Evolutionary conservation across 1,139 yeast genomes (phyloP), one percentile per base, ranked within the genome.

Genomic region (Debaryomyces psychrophilus): DNA sequence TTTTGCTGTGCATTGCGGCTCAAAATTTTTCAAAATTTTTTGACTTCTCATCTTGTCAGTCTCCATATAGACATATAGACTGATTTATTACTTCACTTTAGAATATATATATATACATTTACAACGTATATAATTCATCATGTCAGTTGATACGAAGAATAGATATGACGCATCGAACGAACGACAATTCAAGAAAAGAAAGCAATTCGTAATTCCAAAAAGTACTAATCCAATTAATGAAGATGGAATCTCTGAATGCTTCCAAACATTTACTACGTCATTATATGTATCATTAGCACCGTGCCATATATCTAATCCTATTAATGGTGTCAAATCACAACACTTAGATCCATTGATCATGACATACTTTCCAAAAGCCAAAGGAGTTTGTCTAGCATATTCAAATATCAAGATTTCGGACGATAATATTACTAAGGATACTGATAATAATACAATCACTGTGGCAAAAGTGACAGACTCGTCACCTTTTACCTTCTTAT

Each of bases 241-340:
- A 7, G 69, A 73, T 15, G 83, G 82, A 0, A 49, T 76, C 8
- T 74, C 82, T 2, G 73, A 84, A 61, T 87, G 95, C 61, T 89
- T 87, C 69, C 83, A 82, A 56, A 73, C 68, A 37, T 80, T 85
- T 45, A 76, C 83, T 37, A 76, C 90, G 2, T 72, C 82, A 15
- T 65, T 93, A 64, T 90, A 90, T 60, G 83, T 90, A 3, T 89
- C 97, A 4, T 67, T 93, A 46, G 97, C 98, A 8, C 98, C 99
- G 44, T 72, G 82, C 50, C 87, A 83, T 65, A 63, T 84, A 40
- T 73, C 76, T 43, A 74, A 78, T 44, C 96, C 97, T 5, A 64
- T 84, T 27, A 81, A 81, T 50, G 99, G 98, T 28, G 77, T 92
- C 53, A 83, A 83, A 64, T 76, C 83, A 34, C 97, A 92, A 69